Evolutionary conservation across 352 stramenopile species (phyloP), one percentile per base, ranked within the genome.

Genomic region (Nothophytophthora sp.): DNA sequence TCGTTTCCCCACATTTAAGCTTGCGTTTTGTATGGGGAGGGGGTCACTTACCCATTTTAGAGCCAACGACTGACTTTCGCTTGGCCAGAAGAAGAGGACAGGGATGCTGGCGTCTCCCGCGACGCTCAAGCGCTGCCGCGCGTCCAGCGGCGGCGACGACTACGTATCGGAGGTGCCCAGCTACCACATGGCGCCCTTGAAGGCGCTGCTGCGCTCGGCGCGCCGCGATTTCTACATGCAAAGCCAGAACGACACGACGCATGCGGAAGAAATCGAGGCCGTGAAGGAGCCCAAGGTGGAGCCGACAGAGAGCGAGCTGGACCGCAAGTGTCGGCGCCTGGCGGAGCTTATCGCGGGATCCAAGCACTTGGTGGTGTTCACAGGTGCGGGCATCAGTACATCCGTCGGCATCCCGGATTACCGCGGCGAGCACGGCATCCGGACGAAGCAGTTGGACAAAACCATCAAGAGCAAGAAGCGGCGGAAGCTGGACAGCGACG

Each of bases 351-450:
- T 94, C 50, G 62, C 62, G 12, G 55, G 55, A 34, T 81, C 81
- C 15, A 79, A 67, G 44, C 79, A 91, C 35, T 57, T 94, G 2
- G 79, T 94, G 32, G 83, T 79, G 32, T 94, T 94, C 56, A 94
- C 83, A 3, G 83, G 83, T 25, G 83, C 83, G 1, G 83, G 83
- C 16, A 83, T 94, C 53, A 90, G 78, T 48, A 94, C 83, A 8
- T 87, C 83, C 7, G 76, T 87, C 2, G 83, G 83, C 5, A 65
- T 94, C 19, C 83, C 83, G 0, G 83, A 94, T 63, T 94, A 94
- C 57, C 80, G 83, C 23, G 83, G 83, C n/a, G 79, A 89, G 34
- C 66, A 88, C 29, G 83, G 83, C 0, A 90, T 94, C 40, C 81
- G 83, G 29, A 92, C 74, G 10, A 88, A 82, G 49, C 60, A 72